Conservation (phyloP, 2,329 filamentous ascomycete species). For the Colletotrichum graminicola region DNA sequence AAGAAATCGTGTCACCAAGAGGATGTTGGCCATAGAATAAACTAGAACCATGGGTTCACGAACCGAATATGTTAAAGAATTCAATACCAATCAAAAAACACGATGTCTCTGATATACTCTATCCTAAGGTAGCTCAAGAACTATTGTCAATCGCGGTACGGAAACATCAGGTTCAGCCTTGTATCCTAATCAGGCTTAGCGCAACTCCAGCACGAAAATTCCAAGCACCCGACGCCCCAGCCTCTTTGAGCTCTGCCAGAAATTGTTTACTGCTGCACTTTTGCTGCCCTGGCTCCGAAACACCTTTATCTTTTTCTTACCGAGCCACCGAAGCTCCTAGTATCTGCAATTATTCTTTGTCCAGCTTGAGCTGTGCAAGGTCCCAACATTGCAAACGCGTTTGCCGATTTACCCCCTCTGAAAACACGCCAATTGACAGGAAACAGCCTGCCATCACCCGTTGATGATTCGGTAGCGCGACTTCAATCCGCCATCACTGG, state of each 20-base stretch:
- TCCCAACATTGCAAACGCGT: constrained; percentile 7
- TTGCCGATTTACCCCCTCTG: not conserved
- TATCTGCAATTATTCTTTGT: constrained; percentile 16
- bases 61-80: not conserved
- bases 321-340: constrained; percentile 35
- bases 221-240: constrained; percentile 50
- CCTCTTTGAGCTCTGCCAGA: constrained; percentile 48
- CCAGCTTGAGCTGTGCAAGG: constrained; percentile 33
- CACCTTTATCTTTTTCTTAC: constrained; percentile 37
- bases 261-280: constrained; percentile 49
- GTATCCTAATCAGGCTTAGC: constrained; percentile 52
- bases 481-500: constrained; percentile 40
- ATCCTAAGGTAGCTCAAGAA: not conserved
- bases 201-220: constrained; percentile 52
- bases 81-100: not conserved
- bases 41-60: no score
- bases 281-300: constrained; percentile 25
- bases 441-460: constrained; percentile 41
- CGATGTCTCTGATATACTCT: not conserved
- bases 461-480: constrained; percentile 49
- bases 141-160: not conserved
- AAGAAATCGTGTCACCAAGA: not conserved
- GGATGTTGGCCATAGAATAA: not conserved
- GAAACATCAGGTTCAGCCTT: constrained; percentile 48
- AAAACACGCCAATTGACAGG: constrained; percentile 27